Evolutionary conservation across 371 early-diverging fungal species (phyloP).

Genomic region (Blastocladiella emersonii): DNA sequence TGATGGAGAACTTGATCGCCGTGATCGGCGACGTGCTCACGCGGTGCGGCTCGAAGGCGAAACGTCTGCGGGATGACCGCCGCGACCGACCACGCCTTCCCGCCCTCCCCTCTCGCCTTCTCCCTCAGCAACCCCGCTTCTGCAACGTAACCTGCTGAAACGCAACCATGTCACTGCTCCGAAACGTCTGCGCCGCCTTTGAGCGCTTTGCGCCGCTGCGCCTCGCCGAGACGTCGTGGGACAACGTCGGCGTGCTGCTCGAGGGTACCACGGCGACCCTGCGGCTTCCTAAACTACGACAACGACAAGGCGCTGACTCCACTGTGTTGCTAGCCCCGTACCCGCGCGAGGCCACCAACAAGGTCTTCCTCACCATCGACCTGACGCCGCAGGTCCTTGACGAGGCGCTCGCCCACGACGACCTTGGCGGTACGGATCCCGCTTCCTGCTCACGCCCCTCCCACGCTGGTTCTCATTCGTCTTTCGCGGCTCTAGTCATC

Average conservation of each 20-base stretch:
- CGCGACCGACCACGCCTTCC: too few species aligned
- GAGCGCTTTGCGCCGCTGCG: slow-evolving; percentile 76
- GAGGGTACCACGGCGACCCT: slow-evolving; percentile 29
- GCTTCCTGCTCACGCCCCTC: neutral
- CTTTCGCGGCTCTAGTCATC: slow-evolving; percentile 36
- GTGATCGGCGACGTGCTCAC: too few species aligned
- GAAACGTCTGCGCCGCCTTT: slow-evolving; percentile 44
- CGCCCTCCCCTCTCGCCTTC: too few species aligned
- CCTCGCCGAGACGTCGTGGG: slow-evolving; percentile 85
- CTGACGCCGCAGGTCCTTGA: slow-evolving; percentile 73
- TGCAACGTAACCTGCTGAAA: too few species aligned
- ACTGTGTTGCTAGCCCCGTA: slow-evolving; percentile 51
- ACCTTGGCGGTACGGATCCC: slow-evolving; percentile 22
- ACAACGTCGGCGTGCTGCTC: slow-evolving; percentile 87
- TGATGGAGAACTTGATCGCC: too few species aligned
- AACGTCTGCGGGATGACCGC: too few species aligned
- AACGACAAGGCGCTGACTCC: too few species aligned
- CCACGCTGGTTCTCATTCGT: too few species aligned
- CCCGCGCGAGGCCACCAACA: slow-evolving; percentile 44
- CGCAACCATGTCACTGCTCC: slow-evolving; percentile 51
- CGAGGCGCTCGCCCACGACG: slow-evolving; percentile 70
- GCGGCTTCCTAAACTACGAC: neutral
- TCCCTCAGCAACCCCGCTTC: too few species aligned
- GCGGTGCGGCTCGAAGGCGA: too few species aligned
- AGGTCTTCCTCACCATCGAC: slow-evolving; percentile 92